Base-by-base conservation (phyloP, 1,284 basidiomycete genomes). In the Ustilago loliicola region DNA sequence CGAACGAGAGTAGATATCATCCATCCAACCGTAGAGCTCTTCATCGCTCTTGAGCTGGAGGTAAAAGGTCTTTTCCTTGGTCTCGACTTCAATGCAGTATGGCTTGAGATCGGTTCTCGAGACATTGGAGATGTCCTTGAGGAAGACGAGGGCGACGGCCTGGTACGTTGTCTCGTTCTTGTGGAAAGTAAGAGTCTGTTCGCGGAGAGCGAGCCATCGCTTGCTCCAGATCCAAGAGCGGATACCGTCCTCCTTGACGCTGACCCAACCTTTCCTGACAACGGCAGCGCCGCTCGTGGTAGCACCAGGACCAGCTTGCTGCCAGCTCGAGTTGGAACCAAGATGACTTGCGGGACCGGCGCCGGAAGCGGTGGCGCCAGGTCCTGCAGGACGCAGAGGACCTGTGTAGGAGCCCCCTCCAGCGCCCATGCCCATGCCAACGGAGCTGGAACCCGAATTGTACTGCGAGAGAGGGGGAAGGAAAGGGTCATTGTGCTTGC, bases 21-120 rank as follows among this genome's bases (percentile, higher is more conserved):
- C 96, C 88, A 90, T 95, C 96, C 96, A 98, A 30, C 91, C 92
- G 84, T 99, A 98, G 17, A 99, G 90, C 85, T 99, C 96, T 80
- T 96, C 94, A 85, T 99, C 96, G 71, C 90, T 93, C 88, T 96
- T 96, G 79, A 98, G 89, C 13, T 93, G 91, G 90, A 96, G 88
- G 85, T 90, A 92, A 86, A 91, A 92, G n/a, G 77, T 88, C 72
- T 86, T 93, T 73, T 94, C 92, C 83, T 92, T 93, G 17, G 93
- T 92, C 86, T 96, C 94, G 25, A 86, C 77, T 66, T 86, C 85
- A 0, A 98, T 88, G 84, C 94, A 96, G 86, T 96, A 98, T 0
- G 95, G 94, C 86, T 96, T 96, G 73, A 95, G 88, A 87, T 98
- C 95, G 53, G 93, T 94, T 8, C 96, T 91, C 83, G 96, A 94